phyloP scores from a whole-genome alignment of 805 yeast genomes.

The Kodamaea sagamina region DNA sequence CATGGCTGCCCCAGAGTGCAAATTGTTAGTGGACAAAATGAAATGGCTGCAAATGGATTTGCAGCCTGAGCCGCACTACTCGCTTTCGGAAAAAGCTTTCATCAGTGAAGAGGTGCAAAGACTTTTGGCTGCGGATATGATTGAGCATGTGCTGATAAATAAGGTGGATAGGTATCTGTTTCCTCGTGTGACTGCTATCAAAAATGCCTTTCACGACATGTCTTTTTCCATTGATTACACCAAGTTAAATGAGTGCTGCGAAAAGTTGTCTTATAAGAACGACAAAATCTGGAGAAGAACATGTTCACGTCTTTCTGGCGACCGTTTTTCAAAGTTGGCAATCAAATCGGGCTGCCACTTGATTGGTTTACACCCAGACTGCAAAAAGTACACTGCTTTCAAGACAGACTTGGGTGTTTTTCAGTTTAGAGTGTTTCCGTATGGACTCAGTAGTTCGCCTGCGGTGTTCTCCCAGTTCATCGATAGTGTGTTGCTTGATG shows the following conservation, averaged over 20 bases:
- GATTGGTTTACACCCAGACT: conserved; percentile 3
- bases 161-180: background rate
- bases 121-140: background rate
- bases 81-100: background rate
- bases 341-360: conserved; percentile 5
- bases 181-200: background rate
- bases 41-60: background rate
- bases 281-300: background rate
- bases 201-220: background rate
- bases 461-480: conserved; percentile 1
- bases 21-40: background rate
- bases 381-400: conserved; percentile 6
- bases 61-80: background rate
- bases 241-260: background rate
- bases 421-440: conserved; percentile 4
- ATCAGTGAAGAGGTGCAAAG: background rate
- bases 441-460: background rate
- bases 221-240: background rate
- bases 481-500: background rate
- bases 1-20: background rate
- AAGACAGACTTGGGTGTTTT: background rate
- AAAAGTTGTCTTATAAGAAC: background rate
- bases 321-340: conserved; percentile 2
- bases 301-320: conserved; percentile 4
- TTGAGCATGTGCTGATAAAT: background rate